Base-by-base conservation (phyloP, 371 early-diverging fungal species). In the Coemansia sp. region DNA sequence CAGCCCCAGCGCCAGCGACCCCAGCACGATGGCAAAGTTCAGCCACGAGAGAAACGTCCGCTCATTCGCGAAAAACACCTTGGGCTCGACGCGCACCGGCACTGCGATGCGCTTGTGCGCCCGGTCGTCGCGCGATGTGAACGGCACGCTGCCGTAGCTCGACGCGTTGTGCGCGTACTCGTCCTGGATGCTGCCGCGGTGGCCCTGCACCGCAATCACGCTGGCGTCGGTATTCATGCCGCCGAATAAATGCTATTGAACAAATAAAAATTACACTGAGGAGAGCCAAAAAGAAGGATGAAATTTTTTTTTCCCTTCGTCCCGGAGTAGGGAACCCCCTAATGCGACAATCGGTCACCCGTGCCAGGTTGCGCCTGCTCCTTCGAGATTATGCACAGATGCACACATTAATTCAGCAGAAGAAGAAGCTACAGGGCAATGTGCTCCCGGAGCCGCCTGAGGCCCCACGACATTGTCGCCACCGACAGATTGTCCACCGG, bases 51-150 rank as follows among this genome's bases (percentile, higher is more conserved):
- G 84, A 77, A 99, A 99, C 1, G 99, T 99, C 56, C 99, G 87
- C 81, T 99, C 99, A 74, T 99, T 99, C 58, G 99, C 99, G 85
- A 99, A 99, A 81, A 91, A 99, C 13, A 98, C 98, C 81, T 99
- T 99, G 51, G 99, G 99, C 68, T 99, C 99, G 3, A 99, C 91
- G 16, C 98, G 88, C 26, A 93, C 87, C 1, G 95, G 90, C 0
- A 92, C 84, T 0, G 86, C 85, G 31, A 94, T 88, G 62, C 84
- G 83, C 70, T 86, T 88, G 42, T 51, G 55, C 2, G 57, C 45
- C 57, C 36, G 57, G 38, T 83, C 82, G 1, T 84, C 77, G 63
- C 85, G 70, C 20, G 65, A 16, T 3, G 63, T 41, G 16, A 54
- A 54, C 38, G 73, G 73, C 31, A 68, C 42, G 50, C 70, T 73